Evolutionary conservation across 176 grass and related monocot species (phyloP).

Genomic region (Cocos nucifera): DNA sequence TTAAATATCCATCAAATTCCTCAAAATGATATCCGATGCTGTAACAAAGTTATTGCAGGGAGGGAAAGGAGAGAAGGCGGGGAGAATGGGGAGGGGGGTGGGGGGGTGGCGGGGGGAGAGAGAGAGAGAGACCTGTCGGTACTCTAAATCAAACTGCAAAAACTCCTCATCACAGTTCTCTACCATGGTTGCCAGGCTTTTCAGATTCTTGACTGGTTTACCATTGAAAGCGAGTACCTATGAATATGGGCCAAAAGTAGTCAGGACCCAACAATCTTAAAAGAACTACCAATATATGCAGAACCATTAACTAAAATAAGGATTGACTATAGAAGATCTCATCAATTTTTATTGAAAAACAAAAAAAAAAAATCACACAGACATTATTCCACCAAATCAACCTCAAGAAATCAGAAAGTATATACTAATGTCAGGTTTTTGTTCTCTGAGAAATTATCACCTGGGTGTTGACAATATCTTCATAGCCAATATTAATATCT

Average conservation of each 20-base stretch:
- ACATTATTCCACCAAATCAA: too few relatives aligned
- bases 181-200: slow-evolving; percentile 72
- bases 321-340: too few relatives aligned
- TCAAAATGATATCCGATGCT: too few relatives aligned
- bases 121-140: slow-evolving; percentile 56
- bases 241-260: background rate
- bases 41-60: background rate
- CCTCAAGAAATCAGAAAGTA: too few relatives aligned
- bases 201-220: slow-evolving; percentile 67
- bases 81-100: background rate
- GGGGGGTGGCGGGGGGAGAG: background rate
- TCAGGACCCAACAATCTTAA: slow-evolving; percentile 7
- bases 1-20: too few relatives aligned
- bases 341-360: too few relatives aligned
- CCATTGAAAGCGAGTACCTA: slow-evolving; percentile 84
- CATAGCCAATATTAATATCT: slow-evolving; percentile 98
- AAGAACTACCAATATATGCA: background rate
- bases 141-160: slow-evolving; percentile 87
- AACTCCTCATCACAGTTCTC: slow-evolving; percentile 66
- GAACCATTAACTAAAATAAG: background rate
- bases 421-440: too few relatives aligned
- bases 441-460: slow-evolving; percentile 14
- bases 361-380: background rate
- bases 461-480: slow-evolving; percentile 94
- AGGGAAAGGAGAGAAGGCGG: background rate